A percentile compares a stretch with the other conserved stretches of the same genome.
These are phyloP conservation scores for Colletotrichum karsti DNA, from an alignment of 2,329 filamentous ascomycete genomes.

Conservation along the genomic window DNA sequence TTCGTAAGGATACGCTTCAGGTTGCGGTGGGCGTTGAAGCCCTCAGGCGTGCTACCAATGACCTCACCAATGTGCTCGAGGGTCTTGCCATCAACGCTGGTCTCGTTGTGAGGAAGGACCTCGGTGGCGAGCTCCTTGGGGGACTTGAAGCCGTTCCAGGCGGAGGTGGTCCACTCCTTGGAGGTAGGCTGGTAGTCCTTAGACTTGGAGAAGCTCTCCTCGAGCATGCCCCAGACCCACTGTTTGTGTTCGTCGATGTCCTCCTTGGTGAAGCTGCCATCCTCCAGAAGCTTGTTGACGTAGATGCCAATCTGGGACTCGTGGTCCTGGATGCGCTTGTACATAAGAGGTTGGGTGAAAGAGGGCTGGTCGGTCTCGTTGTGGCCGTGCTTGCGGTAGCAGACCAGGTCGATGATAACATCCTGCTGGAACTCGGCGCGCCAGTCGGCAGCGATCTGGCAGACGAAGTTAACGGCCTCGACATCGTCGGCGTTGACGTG, in stretches of 20 bases:
- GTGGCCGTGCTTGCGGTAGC: slow-evolving; percentile 98
- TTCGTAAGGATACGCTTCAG: slow-evolving; percentile 93
- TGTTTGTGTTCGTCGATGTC: slow-evolving; percentile 99
- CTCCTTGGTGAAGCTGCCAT: slow-evolving; percentile 95
- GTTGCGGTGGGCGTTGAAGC: slow-evolving; percentile 91
- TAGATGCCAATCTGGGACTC: slow-evolving; percentile 90
- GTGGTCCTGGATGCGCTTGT: slow-evolving; percentile 93
- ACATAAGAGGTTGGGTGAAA: slow-evolving; percentile 99
- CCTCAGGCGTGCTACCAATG: slow-evolving; percentile 82
- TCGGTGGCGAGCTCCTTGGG: slow-evolving; percentile 97
- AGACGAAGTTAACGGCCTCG: slow-evolving; percentile 97
- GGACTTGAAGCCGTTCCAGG: slow-evolving; percentile 99
- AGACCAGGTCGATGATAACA: slow-evolving; percentile 97
- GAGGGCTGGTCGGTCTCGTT: slow-evolving; percentile 99
- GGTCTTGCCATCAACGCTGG: slow-evolving; percentile 76
- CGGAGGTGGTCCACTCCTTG: slow-evolving; percentile 98
- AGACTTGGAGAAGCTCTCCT: slow-evolving; percentile 96
- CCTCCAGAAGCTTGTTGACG: slow-evolving; percentile 86
- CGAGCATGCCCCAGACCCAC: slow-evolving; percentile 99
- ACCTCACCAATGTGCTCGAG: slow-evolving; percentile 84
- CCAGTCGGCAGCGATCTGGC: slow-evolving; percentile 96
- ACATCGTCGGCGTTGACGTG: slow-evolving; percentile 99
- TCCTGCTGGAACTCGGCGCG: slow-evolving; percentile 98
- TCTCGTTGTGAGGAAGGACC: slow-evolving; percentile 90
- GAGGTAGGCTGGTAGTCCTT: slow-evolving; percentile 97